Percentiles rank a stretch among this genome's conserved stretches.
Evolutionary conservation across 2,329 filamentous ascomycete species (phyloP).

Genomic region (Trematosphaeria pertusa): DNA sequence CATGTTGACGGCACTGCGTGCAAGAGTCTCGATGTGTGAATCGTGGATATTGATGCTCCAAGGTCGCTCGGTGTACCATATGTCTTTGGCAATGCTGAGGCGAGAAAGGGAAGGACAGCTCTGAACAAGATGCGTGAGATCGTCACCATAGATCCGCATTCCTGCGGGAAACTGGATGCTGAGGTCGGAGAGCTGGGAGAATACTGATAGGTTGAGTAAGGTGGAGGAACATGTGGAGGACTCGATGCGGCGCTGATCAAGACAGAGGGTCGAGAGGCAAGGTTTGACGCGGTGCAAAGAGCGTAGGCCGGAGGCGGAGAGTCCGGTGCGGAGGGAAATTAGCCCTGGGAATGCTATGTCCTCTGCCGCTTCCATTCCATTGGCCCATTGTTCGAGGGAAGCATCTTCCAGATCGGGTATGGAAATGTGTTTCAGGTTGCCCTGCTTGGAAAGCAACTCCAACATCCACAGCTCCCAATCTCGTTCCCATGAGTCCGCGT

Average conservation of each 20-base stretch:
- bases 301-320: constrained; percentile 1
- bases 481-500: not conserved
- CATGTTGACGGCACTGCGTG: not conserved
- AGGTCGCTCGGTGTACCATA: not conserved
- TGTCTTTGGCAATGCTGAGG: constrained; percentile 5
- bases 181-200: constrained; percentile 1
- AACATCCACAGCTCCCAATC: not conserved
- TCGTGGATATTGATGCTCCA: not conserved
- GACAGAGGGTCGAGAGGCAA: constrained; percentile 1
- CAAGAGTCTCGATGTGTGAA: constrained; percentile 4
- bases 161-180: not conserved
- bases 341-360: not conserved
- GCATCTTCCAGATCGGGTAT: constrained; percentile 1
- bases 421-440: constrained; percentile 3
- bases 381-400: not conserved
- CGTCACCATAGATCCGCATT: not conserved
- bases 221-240: constrained; percentile 3
- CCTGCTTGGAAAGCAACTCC: constrained; percentile 1
- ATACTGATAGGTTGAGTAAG: not conserved
- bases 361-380: constrained; percentile 1
- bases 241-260: constrained; percentile 2
- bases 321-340: constrained; percentile 2
- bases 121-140: constrained; percentile 1
- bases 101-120: constrained; percentile 4
- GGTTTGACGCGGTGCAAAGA: constrained; percentile 4